A percentile compares a stretch with the other conserved stretches of the same genome.
Evolutionary conservation across 2,329 filamentous ascomycete species (phyloP).

Genomic region (Lasiodiplodia sp.): DNA sequence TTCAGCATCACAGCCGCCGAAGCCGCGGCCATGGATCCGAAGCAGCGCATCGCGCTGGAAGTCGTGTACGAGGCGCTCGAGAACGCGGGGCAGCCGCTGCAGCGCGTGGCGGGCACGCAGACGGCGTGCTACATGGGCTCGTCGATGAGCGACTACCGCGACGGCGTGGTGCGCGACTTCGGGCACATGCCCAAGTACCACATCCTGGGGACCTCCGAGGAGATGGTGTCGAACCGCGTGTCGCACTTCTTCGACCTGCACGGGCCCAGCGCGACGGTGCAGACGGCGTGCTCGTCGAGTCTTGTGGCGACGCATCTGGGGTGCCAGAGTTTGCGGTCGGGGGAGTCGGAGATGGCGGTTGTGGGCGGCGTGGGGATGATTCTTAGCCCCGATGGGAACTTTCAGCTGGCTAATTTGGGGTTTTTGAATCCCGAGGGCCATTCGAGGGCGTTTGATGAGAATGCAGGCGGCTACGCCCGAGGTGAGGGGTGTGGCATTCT

Average conservation of each 20-base stretch:
- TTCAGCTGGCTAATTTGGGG: conserved; percentile 34
- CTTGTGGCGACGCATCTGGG: conserved; percentile 41
- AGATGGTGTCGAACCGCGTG: too few relatives aligned
- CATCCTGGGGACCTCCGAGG: too few relatives aligned
- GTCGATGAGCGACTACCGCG: conserved; percentile 31
- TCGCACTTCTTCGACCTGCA: conserved; percentile 30
- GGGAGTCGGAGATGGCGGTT: conserved; percentile 31
- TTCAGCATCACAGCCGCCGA: conserved; percentile 29
- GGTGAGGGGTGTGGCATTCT: conserved; percentile 40
- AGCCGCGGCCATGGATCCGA: conserved; percentile 38
- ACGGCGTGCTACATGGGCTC: conserved; percentile 32
- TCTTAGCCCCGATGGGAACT: conserved; percentile 37
- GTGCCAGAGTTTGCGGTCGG: conserved; percentile 34
- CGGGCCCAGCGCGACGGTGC: conserved; percentile 39
- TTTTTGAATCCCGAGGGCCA: conserved; percentile 31
- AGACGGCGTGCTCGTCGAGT: conserved; percentile 43
- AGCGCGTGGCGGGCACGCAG: conserved; percentile 20
- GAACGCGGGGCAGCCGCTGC: conserved; percentile 38
- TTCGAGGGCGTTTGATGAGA: conserved; percentile 37
- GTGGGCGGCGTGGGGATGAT: conserved; percentile 31
- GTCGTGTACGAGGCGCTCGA: conserved; percentile 51
- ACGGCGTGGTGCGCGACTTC: conserved; percentile 29
- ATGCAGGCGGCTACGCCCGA: conserved; percentile 38
- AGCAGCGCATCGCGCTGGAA: conserved; percentile 39
- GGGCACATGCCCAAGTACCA: not conserved